These are phyloP conservation scores for Phytophthora quininea DNA, from an alignment of 352 stramenopile genomes.

Conservation along the genomic window DNA sequence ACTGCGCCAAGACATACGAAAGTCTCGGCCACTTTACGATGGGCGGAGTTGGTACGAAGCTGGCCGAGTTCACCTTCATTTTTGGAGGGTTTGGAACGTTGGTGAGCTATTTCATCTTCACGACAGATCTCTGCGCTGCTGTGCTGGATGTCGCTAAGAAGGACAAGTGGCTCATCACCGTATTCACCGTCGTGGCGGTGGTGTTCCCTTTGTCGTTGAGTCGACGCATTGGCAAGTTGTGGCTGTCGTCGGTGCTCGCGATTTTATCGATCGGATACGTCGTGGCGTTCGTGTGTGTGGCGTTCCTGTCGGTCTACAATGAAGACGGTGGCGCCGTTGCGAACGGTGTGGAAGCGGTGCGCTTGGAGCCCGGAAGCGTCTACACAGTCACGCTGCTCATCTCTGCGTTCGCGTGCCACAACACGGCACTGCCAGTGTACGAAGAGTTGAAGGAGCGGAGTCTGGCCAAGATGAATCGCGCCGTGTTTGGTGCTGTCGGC, in stretches of 20 bases:
- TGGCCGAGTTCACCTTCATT: slow-evolving; percentile 86
- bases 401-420: slow-evolving; percentile 77
- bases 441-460: slow-evolving; percentile 67
- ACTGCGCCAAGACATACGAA: slow-evolving; percentile 79
- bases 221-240: slow-evolving; percentile 65
- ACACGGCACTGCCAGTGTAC: slow-evolving; percentile 79
- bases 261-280: slow-evolving; percentile 77
- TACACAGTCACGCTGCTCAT: slow-evolving; percentile 83
- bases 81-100: slow-evolving; percentile 84
- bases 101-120: slow-evolving; percentile 85
- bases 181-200: slow-evolving; percentile 33
- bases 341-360: slow-evolving; percentile 44
- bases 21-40: slow-evolving; percentile 77
- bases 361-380: slow-evolving; percentile 61
- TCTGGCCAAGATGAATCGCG: slow-evolving; percentile 66
- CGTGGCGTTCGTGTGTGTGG: slow-evolving; percentile 62
- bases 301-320: slow-evolving; percentile 42
- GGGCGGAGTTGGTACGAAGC: slow-evolving; percentile 55
- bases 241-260: slow-evolving; percentile 61
- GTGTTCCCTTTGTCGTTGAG: slow-evolving; percentile 70
- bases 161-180: slow-evolving; percentile 66
- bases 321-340: slow-evolving; percentile 8
- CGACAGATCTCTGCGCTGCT: slow-evolving; percentile 69
- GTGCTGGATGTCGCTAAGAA: slow-evolving; percentile 40
- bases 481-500: slow-evolving; percentile 62